Conservation (phyloP, 78 protist genomes). For the Ministeria vibrans region DNA sequence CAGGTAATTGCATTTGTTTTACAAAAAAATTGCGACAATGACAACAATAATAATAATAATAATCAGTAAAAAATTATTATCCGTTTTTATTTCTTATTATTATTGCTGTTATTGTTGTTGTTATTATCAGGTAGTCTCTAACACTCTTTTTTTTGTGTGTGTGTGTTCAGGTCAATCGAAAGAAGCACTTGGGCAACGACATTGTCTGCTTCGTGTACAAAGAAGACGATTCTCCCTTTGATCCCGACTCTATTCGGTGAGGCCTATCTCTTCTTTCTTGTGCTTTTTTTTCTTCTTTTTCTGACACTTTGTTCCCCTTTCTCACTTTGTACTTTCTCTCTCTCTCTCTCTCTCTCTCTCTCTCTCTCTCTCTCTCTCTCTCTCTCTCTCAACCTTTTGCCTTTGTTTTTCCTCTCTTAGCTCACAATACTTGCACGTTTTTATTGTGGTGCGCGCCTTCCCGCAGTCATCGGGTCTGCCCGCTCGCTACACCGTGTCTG, state of each 20-base stretch:
- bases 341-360: not conserved
- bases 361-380: too few species aligned
- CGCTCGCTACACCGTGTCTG: not conserved
- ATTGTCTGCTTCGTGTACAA: constrained; percentile 23
- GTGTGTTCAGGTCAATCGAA: constrained; percentile 64
- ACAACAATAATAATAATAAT: too few species aligned
- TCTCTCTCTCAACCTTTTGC: too few species aligned
- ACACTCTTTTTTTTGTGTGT: too few species aligned
- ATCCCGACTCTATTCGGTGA: not conserved
- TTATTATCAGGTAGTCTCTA: too few species aligned
- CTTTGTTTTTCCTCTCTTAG: not conserved
- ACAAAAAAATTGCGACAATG: too few species aligned
- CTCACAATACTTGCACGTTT: not conserved
- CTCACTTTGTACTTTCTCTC: not conserved
- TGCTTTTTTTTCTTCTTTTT: not conserved
- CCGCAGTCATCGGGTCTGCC: not conserved
- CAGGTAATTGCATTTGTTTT: too few species aligned
- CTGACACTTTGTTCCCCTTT: not conserved
- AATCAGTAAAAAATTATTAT: too few species aligned
- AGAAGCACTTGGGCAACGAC: constrained; percentile 71
- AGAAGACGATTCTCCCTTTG: not conserved
- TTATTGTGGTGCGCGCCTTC: not conserved
- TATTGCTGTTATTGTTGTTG: too few species aligned
- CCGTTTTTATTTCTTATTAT: too few species aligned
- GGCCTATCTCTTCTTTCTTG: too few species aligned